Conservation (phyloP, 1,139 yeast species). For the Geotrichum aggregatum region DNA sequence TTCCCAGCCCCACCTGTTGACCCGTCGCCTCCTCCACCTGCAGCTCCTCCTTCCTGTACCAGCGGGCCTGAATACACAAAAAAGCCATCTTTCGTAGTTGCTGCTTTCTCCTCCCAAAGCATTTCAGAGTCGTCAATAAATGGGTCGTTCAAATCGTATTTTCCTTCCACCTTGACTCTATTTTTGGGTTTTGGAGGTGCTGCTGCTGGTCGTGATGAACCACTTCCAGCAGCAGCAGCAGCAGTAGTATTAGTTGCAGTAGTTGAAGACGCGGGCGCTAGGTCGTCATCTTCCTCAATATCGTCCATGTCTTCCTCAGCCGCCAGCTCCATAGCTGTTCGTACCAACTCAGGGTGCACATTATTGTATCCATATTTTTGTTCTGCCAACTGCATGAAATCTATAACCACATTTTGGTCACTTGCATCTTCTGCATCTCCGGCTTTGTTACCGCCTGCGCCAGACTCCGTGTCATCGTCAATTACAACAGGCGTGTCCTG, state of each 20-base stretch:
- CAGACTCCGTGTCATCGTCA: slow-evolving; percentile 2
- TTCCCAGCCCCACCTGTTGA: slow-evolving; percentile 36
- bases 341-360: slow-evolving; percentile 66
- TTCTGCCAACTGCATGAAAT: slow-evolving; percentile 74
- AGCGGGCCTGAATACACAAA: slow-evolving; percentile 94
- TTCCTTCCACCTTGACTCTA: slow-evolving; percentile 51
- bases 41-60: slow-evolving; percentile 55
- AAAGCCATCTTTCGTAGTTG: slow-evolving; percentile 90
- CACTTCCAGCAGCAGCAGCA: no score
- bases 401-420: slow-evolving; percentile 54
- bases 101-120: slow-evolving; percentile 89
- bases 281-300: slow-evolving; percentile 53
- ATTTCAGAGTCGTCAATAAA: slow-evolving; percentile 93
- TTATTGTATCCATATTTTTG: slow-evolving; percentile 79
- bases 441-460: slow-evolving; percentile 5
- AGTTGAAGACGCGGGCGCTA: slow-evolving; percentile 41
- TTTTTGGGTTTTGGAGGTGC: slow-evolving; percentile 17
- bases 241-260: slow-evolving; percentile 20
- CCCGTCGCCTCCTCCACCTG: background rate
- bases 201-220: slow-evolving; percentile 19
- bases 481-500: slow-evolving; percentile 5
- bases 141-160: slow-evolving; percentile 90
- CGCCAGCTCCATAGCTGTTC: slow-evolving; percentile 53
- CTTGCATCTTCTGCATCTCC: no score
- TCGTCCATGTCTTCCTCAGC: slow-evolving; percentile 61